Evolutionary conservation across 495 filamentous ascomycete species (phyloP).

Genomic region (Aspergillus panamensis): DNA sequence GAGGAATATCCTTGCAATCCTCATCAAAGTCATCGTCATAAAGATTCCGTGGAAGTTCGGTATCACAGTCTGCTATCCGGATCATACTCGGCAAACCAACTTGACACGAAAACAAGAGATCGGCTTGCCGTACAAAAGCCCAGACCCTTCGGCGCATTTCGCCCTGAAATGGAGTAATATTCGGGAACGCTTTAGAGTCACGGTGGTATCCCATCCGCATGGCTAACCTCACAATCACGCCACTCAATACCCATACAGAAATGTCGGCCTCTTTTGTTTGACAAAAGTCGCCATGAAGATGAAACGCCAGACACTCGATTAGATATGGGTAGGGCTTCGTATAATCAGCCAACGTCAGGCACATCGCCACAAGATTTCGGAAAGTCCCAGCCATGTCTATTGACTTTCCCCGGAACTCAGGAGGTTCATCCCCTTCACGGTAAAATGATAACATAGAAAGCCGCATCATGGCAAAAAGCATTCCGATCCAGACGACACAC

Average conservation of each 20-base stretch:
- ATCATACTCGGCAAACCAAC: conserved; percentile 89
- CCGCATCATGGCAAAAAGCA: conserved; percentile 84
- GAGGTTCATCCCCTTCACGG: conserved; percentile 85
- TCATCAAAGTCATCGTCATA: conserved; percentile 93
- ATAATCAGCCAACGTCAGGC: conserved; percentile 82
- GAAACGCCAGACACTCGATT: conserved; percentile 85
- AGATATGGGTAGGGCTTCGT: conserved; percentile 81
- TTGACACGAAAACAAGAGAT: conserved; percentile 89
- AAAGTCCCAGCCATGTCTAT: conserved; percentile 77
- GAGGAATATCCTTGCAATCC: conserved; percentile 70
- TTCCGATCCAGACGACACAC: conserved; percentile 81
- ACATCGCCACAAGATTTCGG: conserved; percentile 79
- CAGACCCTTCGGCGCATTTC: conserved; percentile 91
- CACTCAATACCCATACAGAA: conserved; percentile 75
- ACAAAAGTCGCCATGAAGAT: conserved; percentile 76
- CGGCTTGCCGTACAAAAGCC: conserved; percentile 75
- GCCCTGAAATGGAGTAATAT: conserved; percentile 79
- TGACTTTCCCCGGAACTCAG: conserved; percentile 68
- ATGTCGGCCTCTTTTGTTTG: conserved; percentile 77
- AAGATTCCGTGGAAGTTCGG: conserved; percentile 80
- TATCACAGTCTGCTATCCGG: conserved; percentile 75
- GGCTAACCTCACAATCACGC: conserved; percentile 77
- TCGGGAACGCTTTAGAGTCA: conserved; percentile 78
- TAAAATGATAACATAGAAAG: conserved; percentile 89
- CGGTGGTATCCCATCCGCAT: conserved; percentile 96